Conservation (phyloP, 345 rosid genomes). For the Eucalyptus pauciflora region DNA sequence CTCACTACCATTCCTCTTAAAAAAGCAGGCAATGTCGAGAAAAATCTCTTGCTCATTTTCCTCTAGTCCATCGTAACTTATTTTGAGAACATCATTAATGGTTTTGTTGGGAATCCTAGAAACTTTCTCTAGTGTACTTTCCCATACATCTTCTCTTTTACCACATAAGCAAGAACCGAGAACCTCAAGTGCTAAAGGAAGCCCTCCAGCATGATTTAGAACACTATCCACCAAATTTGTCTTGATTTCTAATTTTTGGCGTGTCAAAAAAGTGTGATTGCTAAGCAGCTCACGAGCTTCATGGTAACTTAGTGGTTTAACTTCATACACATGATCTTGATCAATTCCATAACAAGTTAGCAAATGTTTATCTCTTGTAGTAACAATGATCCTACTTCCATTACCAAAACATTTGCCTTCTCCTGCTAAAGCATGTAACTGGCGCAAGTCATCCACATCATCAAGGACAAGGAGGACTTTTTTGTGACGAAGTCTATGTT, state of each 20-base stretch:
- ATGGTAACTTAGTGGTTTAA: fast-evolving
- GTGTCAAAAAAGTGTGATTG: fast-evolving
- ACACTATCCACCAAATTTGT: not conserved
- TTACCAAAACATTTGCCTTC: not conserved
- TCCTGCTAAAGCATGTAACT: not conserved
- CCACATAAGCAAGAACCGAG: not conserved
- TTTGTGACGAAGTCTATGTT: not conserved
- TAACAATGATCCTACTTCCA: not conserved
- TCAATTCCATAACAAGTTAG: not conserved
- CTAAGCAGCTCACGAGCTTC: not conserved
- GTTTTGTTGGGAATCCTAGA: not conserved
- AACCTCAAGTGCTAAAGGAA: not conserved
- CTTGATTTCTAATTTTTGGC: fast-evolving
- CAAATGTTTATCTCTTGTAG: not conserved
- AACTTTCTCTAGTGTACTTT: not conserved
- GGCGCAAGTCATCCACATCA: not conserved
- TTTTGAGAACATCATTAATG: not conserved
- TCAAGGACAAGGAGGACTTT: not conserved
- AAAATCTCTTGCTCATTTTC: not conserved
- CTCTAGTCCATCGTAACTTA: not conserved
- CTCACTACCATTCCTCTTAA: fast-evolving
- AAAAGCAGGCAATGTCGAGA: not conserved
- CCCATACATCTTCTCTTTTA: not conserved
- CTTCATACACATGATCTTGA: not conserved
- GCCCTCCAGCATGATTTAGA: not conserved